Base-by-base conservation (phyloP, 2,329 filamentous ascomycete species). In the Akanthomyces dipterigenus region DNA sequence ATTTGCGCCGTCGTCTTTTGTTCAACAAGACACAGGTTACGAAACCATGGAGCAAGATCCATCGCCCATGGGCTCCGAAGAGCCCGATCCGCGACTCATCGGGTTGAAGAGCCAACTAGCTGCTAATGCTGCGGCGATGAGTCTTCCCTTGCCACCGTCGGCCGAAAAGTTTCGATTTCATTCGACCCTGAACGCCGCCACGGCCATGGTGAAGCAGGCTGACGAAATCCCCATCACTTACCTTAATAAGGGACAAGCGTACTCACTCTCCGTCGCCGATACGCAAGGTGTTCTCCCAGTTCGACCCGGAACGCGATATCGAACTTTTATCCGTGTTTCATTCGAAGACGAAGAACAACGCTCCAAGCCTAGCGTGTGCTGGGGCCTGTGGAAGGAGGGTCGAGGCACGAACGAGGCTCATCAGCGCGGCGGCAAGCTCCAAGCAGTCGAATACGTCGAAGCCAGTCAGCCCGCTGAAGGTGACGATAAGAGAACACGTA, bases 161-260 rank as follows among this genome's bases (percentile, higher is more conserved):
- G 82, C 81, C 11, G 87, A 90, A 68, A 89, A 88, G 70, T 97
- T 97, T 71, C 90, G 95, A 45, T 98, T 91, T 71, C 90, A 95
- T 71, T 88, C 91, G 55, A 95, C 91, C 0, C 77, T 99, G 50
- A 96, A 96, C 72, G 93, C 95, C 1, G 92, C 93, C 3, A 99
- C 95, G 0, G 95, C 95, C 8, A 99, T 98, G 95, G 88, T 96
- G 70, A 96, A 90, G 73, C 87, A 92, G 64, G 76, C 86, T 1
- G 89, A 96, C 63, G 93, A 98, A 72, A 96, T 98, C 26, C 95
- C 95, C 0, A 86, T 98, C n/a, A 97, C 93, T 0, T 99, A 99
- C 71, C 83, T 99, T 20, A 99, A 99, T 78, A 98, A 98, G 75
- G 93, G 93, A 26, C 93, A 98, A 72, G 91, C 92, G 18, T 99